Conservation (phyloP, 495 filamentous ascomycete species). For the Diplogelasinospora grovesii region DNA sequence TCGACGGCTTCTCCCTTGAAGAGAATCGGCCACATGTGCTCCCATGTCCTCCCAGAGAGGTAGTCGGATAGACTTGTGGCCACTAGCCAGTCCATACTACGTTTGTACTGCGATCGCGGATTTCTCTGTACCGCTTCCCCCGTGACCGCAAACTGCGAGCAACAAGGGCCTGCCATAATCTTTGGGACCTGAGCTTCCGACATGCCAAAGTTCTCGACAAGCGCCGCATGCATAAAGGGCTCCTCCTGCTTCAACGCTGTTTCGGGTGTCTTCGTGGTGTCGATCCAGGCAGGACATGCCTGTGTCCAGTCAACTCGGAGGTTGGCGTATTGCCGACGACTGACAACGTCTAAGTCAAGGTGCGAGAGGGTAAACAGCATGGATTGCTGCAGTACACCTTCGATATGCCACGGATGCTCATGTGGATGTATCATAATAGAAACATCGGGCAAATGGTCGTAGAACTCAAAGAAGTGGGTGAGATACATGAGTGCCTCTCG, state of each 20-base stretch:
- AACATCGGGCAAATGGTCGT: slow-evolving; percentile 60
- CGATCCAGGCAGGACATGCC: slow-evolving; percentile 50
- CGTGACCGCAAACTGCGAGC: slow-evolving; percentile 64
- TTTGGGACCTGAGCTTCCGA: slow-evolving; percentile 45
- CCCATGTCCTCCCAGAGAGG: slow-evolving; percentile 65
- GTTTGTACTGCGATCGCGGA: slow-evolving; percentile 53
- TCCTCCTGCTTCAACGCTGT: slow-evolving; percentile 58
- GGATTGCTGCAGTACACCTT: slow-evolving; percentile 36
- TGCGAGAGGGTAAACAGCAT: slow-evolving; percentile 35
- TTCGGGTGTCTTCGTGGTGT: slow-evolving; percentile 44
- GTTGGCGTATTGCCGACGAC: slow-evolving; percentile 43
- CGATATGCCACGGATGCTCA: slow-evolving; percentile 61
- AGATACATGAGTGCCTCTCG: slow-evolving; percentile 73
- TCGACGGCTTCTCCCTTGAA: slow-evolving; percentile 52
- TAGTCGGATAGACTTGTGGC: slow-evolving; percentile 56
- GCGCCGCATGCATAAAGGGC: neutral
- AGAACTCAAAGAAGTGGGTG: slow-evolving; percentile 66
- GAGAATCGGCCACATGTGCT: slow-evolving; percentile 71
- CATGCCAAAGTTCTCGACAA: slow-evolving; percentile 4
- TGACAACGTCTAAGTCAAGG: slow-evolving; percentile 36
- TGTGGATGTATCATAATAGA: slow-evolving; percentile 66
- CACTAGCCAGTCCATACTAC: slow-evolving; percentile 63
- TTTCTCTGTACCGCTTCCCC: slow-evolving; percentile 49
- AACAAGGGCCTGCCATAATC: slow-evolving; percentile 52
- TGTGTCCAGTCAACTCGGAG: slow-evolving; percentile 46